A percentile compares a stretch with the other conserved stretches of the same genome.
Evolutionary conservation across 1,284 basidiomycete species (phyloP).

Genomic region (Cryptococcus jaspeensis): DNA sequence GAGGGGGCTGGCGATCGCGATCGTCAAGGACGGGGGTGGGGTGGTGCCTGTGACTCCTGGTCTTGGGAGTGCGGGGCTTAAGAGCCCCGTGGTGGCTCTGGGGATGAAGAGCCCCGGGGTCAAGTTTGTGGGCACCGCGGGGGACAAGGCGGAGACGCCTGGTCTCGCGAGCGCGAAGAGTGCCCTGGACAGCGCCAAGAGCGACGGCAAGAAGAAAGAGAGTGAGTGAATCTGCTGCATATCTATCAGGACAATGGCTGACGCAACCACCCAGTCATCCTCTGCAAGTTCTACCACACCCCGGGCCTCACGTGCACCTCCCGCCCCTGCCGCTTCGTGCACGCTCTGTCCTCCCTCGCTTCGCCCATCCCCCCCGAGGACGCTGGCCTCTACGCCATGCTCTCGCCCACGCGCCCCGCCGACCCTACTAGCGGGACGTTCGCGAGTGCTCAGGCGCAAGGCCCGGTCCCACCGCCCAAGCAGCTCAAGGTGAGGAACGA

Average conservation of each 20-base stretch:
- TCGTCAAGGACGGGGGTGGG: slow-evolving; percentile 33
- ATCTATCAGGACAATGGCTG: background rate
- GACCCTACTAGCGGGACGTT: slow-evolving; percentile 45
- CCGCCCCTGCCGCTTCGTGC: slow-evolving; percentile 51
- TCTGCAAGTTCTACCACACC: slow-evolving; percentile 52
- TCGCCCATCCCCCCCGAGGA: slow-evolving; percentile 2
- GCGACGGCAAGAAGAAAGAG: slow-evolving; percentile 20
- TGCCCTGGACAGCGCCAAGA: slow-evolving; percentile 12
- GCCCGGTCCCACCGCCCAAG: slow-evolving; percentile 10
- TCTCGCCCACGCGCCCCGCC: slow-evolving; percentile 14
- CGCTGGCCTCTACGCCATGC: slow-evolving; percentile 7
- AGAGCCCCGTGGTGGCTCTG: background rate
- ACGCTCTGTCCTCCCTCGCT: slow-evolving; percentile 31
- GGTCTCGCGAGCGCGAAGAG: slow-evolving; percentile 5
- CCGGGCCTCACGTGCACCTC: slow-evolving; percentile 50
- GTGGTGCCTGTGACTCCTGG: slow-evolving; percentile 31
- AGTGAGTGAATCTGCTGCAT: slow-evolving; percentile 17
- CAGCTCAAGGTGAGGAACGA: slow-evolving; percentile 5
- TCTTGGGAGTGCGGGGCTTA: slow-evolving; percentile 9
- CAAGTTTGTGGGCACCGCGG: background rate
- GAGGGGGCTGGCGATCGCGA: slow-evolving; percentile 41
- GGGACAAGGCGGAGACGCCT: background rate
- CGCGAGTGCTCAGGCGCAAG: slow-evolving; percentile 38
- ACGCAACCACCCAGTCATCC: slow-evolving; percentile 36
- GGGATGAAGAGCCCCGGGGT: slow-evolving; percentile 10